Conservation (phyloP, 164 flowering plant genomes). For the Euptelea pleiosperma region DNA sequence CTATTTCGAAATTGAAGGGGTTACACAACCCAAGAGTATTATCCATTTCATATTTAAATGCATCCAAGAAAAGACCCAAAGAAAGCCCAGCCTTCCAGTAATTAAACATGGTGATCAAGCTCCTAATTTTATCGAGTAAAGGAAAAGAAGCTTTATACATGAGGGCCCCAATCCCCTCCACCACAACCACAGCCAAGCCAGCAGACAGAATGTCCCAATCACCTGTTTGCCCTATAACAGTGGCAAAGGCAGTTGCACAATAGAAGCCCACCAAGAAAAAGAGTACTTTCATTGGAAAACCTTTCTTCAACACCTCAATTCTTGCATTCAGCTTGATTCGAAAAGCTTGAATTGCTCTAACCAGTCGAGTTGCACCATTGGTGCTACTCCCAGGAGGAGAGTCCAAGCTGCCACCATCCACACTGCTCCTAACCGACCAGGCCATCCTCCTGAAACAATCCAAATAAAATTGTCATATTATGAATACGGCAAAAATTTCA, state of each 20-base stretch:
- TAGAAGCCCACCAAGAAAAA: conserved; percentile 90
- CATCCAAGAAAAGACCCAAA: conserved; percentile 90
- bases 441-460: conserved; percentile 41
- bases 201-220: conserved; percentile 98
- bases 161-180: conserved; percentile 91
- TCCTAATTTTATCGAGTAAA: conserved; percentile 40
- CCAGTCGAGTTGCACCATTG: conserved; percentile 52
- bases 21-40: conserved; percentile 24
- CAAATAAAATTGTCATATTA: conserved; percentile 6
- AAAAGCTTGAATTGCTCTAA: conserved; percentile 49
- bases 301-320: conserved; percentile 52
- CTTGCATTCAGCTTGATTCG: conserved; percentile 43
- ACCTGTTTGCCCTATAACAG: conserved; percentile 96
- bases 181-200: conserved; percentile 80
- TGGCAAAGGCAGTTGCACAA: conserved; percentile 93
- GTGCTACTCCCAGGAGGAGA: conserved; percentile 40
- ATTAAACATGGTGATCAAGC: conserved; percentile 62
- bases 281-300: conserved; percentile 70
- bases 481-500: not conserved
- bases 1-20: conserved; percentile 37
- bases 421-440: conserved; percentile 56
- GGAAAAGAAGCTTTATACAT: conserved; percentile 74
- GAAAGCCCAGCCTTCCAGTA: conserved; percentile 93
- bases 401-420: conserved; percentile 40
- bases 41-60: conserved; percentile 74